Conservation (phyloP, 257 asterid species). For the Nicotiana benthamiana region DNA sequence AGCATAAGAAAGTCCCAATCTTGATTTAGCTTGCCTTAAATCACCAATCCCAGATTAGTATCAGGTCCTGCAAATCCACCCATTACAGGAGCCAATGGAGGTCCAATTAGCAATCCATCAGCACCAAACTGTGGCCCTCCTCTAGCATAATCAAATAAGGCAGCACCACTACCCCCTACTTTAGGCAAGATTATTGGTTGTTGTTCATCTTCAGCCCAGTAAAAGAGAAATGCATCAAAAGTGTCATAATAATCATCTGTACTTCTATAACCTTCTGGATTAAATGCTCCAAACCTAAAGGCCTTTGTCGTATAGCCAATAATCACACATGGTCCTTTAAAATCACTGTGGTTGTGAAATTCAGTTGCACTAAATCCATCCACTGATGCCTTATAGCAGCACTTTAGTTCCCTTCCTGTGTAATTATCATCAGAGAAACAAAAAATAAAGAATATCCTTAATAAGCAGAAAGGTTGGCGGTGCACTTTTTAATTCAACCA, state of each 20-base stretch:
- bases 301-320: slow-evolving; percentile 56
- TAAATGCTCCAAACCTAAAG: slow-evolving; percentile 81
- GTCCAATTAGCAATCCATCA: slow-evolving; percentile 79
- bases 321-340: slow-evolving; percentile 87
- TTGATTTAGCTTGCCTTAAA: slow-evolving; percentile 72
- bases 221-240: slow-evolving; percentile 76
- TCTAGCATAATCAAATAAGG: slow-evolving; percentile 82
- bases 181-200: slow-evolving; percentile 49
- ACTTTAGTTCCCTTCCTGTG: slow-evolving; percentile 63
- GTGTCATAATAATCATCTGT: slow-evolving; percentile 83
- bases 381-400: slow-evolving; percentile 73
- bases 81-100: slow-evolving; percentile 89
- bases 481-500: too few relatives aligned
- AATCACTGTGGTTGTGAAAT: slow-evolving; percentile 69
- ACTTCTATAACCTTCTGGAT: slow-evolving; percentile 88
- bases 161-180: slow-evolving; percentile 95
- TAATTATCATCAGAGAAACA: background rate
- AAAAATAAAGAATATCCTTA: background rate
- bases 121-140: slow-evolving; percentile 98
- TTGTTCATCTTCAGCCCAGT: slow-evolving; percentile 35
- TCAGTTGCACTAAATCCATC: slow-evolving; percentile 85
- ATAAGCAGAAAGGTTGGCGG: too few relatives aligned
- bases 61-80: slow-evolving; percentile 94
- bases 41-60: slow-evolving; percentile 79
- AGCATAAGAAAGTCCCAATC: slow-evolving; percentile 81